Evolutionary conservation across 192 early-diverging fungal species (phyloP).

Genomic region (Geranomyces michiganensis): DNA sequence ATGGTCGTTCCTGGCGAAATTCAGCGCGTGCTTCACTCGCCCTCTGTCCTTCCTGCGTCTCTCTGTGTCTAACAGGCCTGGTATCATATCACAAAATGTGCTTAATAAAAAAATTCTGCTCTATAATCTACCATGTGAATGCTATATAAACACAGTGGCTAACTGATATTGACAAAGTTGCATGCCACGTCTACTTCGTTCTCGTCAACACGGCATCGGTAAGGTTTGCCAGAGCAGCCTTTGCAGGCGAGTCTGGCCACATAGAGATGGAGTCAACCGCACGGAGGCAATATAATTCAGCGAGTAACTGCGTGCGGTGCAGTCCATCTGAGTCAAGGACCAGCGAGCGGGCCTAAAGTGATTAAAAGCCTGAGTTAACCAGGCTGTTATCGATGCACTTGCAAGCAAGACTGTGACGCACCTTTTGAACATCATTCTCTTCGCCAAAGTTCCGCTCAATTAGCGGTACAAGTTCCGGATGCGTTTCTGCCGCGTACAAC

Average conservation of each 20-base stretch:
- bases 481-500: constrained; percentile 88
- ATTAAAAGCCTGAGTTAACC: background rate
- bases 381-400: too few species aligned
- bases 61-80: too few species aligned
- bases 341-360: constrained; percentile 68
- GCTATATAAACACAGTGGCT: too few species aligned
- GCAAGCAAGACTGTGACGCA: constrained; percentile 35
- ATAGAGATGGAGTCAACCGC: constrained; percentile 70
- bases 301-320: constrained; percentile 73
- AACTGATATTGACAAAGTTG: background rate
- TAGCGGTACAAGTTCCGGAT: constrained; percentile 77
- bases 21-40: too few species aligned
- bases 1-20: too few species aligned
- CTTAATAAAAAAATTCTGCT: too few species aligned
- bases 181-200: constrained; percentile 69
- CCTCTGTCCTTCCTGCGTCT: too few species aligned
- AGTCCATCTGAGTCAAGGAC: constrained; percentile 83
- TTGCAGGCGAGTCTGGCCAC: constrained; percentile 75
- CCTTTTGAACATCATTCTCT: constrained; percentile 76
- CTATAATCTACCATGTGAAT: too few species aligned
- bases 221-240: constrained; percentile 76
- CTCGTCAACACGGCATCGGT: constrained; percentile 81
- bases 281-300: constrained; percentile 70
- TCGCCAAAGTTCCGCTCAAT: constrained; percentile 85
- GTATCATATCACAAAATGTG: too few species aligned